Conservation (phyloP, 176 grass and related monocot species). For the Triticum dicoccoides region DNA sequence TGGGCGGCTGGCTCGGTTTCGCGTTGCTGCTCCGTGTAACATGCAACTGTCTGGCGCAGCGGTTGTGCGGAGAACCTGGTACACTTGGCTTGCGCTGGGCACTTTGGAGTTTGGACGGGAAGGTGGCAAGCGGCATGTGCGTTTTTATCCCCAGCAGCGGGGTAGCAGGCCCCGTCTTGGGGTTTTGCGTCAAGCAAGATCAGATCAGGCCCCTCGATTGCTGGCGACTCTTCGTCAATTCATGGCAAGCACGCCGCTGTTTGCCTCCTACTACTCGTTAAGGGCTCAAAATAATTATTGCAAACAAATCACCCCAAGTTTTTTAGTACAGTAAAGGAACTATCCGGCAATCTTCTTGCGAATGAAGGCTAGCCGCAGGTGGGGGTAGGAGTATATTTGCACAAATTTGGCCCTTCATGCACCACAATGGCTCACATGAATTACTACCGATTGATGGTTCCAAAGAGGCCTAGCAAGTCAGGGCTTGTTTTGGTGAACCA, state of each 20-base stretch:
- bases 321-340: not conserved
- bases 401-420: constrained; percentile 17
- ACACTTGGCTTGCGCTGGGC: constrained; percentile 14
- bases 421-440: not conserved
- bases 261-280: not conserved
- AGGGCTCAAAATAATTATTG: not conserved
- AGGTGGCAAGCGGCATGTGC: constrained; percentile 42
- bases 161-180: constrained; percentile 22
- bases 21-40: constrained; percentile 31
- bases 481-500: constrained; percentile 1
- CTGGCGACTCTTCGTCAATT: constrained; percentile 12
- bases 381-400: too few species aligned
- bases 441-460: not conserved
- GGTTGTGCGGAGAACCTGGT: constrained; percentile 43
- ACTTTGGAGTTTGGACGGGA: constrained; percentile 20
- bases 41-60: constrained; percentile 34
- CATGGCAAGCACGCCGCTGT: not conserved
- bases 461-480: not conserved
- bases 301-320: not conserved
- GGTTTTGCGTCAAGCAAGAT: constrained; percentile 22
- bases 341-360: not conserved
- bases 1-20: not conserved
- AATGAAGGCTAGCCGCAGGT: not conserved
- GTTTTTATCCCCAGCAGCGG: constrained; percentile 24
- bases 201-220: constrained; percentile 20